A percentile compares a stretch with the other conserved stretches of the same genome.
Evolutionary conservation across 768 basidiomycete species (phyloP).

Genomic region (Kwoniella shandongensis): DNA sequence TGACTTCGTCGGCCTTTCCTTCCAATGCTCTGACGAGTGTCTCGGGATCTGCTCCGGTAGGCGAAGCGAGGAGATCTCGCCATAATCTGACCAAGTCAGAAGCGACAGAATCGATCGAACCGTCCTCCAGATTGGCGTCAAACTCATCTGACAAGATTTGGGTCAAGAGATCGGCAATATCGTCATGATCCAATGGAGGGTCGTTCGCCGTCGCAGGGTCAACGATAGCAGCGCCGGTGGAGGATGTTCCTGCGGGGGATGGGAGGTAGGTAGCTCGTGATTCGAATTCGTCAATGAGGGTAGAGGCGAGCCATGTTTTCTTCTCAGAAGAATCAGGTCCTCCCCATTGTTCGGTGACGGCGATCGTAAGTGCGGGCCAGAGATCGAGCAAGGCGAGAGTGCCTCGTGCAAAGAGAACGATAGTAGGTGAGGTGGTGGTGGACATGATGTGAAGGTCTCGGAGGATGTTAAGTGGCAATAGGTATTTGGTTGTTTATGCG

Average conservation of each 20-base stretch:
- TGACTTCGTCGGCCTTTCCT: conserved; percentile 47
- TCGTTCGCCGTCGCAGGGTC: conserved; percentile 33
- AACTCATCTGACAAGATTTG: conserved; percentile 88
- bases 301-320: conserved; percentile 77
- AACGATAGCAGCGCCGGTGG: conserved; percentile 9
- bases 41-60: conserved; percentile 53
- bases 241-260: not conserved
- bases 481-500: no score
- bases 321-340: conserved; percentile 70
- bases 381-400: conserved; percentile 74
- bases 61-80: conserved; percentile 38
- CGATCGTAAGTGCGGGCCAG: conserved; percentile 84
- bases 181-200: conserved; percentile 63
- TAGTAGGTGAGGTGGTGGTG: conserved; percentile 21
- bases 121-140: conserved; percentile 79
- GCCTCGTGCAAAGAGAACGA: conserved; percentile 75
- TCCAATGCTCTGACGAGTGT: conserved; percentile 65
- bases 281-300: conserved; percentile 55
- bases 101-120: conserved; percentile 71
- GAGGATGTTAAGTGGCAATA: no score
- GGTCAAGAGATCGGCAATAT: conserved; percentile 76
- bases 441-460: not conserved
- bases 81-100: conserved; percentile 58
- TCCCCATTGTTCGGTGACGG: conserved; percentile 83
- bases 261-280: conserved; percentile 65